These are phyloP conservation scores for Pleurotus tuber-regium DNA, from an alignment of 768 basidiomycete genomes.

Conservation along the genomic window DNA sequence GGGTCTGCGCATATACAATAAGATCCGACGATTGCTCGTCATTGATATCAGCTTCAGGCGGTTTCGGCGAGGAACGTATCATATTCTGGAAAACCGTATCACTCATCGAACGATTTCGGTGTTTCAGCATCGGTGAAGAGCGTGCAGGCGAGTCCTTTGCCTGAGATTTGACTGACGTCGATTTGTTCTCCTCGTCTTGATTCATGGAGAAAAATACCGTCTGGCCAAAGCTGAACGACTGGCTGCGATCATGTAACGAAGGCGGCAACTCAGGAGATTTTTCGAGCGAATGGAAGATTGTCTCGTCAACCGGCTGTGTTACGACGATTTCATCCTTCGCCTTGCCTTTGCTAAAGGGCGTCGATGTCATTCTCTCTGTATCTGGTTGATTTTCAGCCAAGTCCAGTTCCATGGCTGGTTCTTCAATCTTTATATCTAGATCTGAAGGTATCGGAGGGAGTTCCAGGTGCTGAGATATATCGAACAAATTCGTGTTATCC, in stretches of 20 bases:
- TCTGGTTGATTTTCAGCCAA: conserved; percentile 21
- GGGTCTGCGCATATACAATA: conserved; percentile 36
- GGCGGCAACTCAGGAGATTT: conserved; percentile 33
- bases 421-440: conserved; percentile 26
- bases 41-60: conserved; percentile 64
- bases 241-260: conserved; percentile 52
- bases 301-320: conserved; percentile 32
- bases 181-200: conserved; percentile 11
- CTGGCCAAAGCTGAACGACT: conserved; percentile 69
- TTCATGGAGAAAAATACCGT: conserved; percentile 56
- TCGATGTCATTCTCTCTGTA: conserved; percentile 35
- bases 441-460: conserved; percentile 47
- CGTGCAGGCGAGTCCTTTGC: conserved; percentile 17
- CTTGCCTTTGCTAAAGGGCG: conserved; percentile 41
- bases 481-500: conserved; percentile 52
- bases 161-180: conserved; percentile 29
- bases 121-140: conserved; percentile 28
- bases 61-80: conserved; percentile 36
- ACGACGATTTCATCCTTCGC: conserved; percentile 21
- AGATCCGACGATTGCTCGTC: conserved; percentile 51
- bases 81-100: conserved; percentile 64
- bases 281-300: conserved; percentile 43
- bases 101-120: conserved; percentile 54
- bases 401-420: conserved; percentile 16
- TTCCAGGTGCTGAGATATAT: conserved; percentile 56